A percentile compares a stretch with the other conserved stretches of the same genome.
These are phyloP conservation scores for Alternaria hordeiaustralica DNA, from an alignment of 2,329 filamentous ascomycete species.

Conservation along the genomic window DNA sequence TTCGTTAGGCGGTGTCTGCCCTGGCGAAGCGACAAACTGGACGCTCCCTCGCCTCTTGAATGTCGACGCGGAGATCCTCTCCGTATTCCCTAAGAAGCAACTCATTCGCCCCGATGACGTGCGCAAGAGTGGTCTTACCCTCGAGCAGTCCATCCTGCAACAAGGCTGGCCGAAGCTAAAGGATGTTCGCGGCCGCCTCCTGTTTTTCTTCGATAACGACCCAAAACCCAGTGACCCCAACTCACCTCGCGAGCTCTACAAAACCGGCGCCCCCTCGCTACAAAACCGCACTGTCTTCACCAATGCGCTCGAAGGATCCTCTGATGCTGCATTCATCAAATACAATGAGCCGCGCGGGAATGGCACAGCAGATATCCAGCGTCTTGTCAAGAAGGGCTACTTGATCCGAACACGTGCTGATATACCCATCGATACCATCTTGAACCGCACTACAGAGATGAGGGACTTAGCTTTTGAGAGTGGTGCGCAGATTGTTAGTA, in stretches of 20 bases:
- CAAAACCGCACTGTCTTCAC: slow-evolving; percentile 59
- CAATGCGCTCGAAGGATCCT: slow-evolving; percentile 54
- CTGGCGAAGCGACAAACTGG: slow-evolving; percentile 53
- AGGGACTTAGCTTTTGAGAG: slow-evolving; percentile 54
- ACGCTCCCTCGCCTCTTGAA: slow-evolving; percentile 52
- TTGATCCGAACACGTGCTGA: slow-evolving; percentile 59
- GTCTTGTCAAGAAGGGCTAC: slow-evolving; percentile 56
- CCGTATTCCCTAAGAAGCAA: slow-evolving; percentile 49
- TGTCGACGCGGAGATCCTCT: slow-evolving; percentile 57
- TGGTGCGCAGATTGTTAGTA: slow-evolving; percentile 59
- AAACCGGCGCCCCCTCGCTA: slow-evolving; percentile 40
- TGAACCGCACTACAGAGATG: slow-evolving; percentile 52
- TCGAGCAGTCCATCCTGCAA: slow-evolving; percentile 56
- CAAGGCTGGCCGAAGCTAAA: slow-evolving; percentile 59
- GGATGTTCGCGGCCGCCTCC: slow-evolving; percentile 53
- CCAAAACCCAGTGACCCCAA: slow-evolving; percentile 41
- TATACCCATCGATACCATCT: slow-evolving; percentile 54
- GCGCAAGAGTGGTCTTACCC: slow-evolving; percentile 49
- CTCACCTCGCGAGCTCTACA: slow-evolving; percentile 50
- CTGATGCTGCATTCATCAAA: slow-evolving; percentile 60
- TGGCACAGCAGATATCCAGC: slow-evolving; percentile 51
- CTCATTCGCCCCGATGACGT: slow-evolving; percentile 59
- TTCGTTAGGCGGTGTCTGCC: slow-evolving; percentile 45
- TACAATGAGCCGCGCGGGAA: slow-evolving; percentile 52
- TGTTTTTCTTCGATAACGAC: slow-evolving; percentile 61